phyloP scores from a whole-genome alignment of 139 green algal genomes.

The Picochlorum sp. region DNA sequence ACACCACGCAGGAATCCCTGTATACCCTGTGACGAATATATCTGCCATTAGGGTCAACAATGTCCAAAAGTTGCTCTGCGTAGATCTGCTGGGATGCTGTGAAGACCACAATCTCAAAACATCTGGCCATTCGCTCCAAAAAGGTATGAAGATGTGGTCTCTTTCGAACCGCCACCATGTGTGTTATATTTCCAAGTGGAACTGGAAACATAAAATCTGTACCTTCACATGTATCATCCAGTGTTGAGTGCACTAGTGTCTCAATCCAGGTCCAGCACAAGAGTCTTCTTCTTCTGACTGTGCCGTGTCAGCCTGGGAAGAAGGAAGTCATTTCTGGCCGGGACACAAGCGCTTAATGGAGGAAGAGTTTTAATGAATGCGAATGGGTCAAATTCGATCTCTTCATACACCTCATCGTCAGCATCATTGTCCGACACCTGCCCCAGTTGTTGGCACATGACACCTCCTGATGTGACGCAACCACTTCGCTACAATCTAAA shows the following conservation, averaged over 20 bases:
- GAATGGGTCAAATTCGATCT: constrained; percentile 71
- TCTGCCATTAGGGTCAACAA: constrained; percentile 56
- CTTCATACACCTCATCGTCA: constrained; percentile 16
- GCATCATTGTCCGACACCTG: constrained; percentile 21
- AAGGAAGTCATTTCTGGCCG: constrained; percentile 23
- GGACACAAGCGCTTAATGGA: constrained; percentile 34
- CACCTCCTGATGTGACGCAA: too few species aligned
- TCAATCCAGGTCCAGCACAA: constrained; percentile 96
- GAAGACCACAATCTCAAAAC: constrained; percentile 78
- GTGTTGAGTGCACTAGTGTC: constrained; percentile 89
- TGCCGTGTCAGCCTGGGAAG: constrained; percentile 36
- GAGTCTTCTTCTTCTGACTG: constrained; percentile 39
- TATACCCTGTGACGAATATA: constrained; percentile 85
- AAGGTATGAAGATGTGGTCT: constrained; percentile 65
- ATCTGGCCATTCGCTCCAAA: constrained; percentile 48
- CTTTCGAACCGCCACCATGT: constrained; percentile 57
- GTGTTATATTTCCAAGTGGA: constrained; percentile 57
- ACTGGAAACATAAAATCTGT: constrained; percentile 73
- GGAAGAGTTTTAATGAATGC: constrained; percentile 69
- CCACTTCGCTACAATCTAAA: too few species aligned
- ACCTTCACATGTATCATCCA: constrained; percentile 35
- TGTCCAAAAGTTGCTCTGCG: constrained; percentile 72
- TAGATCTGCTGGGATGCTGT: constrained; percentile 69
- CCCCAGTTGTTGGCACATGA: too few species aligned
- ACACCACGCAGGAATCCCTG: constrained; percentile 83